Conservation (phyloP, 2,329 filamentous ascomycete species). For the Dendryphion nanum region DNA sequence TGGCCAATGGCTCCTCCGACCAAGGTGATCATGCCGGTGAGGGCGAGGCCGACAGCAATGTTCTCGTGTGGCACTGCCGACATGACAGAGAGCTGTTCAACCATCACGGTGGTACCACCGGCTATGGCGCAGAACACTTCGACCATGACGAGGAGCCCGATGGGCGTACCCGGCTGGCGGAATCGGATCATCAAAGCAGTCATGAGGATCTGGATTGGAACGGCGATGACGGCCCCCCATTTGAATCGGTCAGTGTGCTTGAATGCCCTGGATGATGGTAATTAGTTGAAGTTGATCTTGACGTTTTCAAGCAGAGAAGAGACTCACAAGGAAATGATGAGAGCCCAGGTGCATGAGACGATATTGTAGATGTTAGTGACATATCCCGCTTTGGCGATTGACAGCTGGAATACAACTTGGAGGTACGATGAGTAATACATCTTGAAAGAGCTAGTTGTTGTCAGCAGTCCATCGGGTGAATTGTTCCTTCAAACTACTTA, state of each 20-base stretch:
- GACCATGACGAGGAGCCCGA: neutral
- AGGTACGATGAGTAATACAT: conserved; percentile 47
- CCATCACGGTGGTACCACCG: neutral
- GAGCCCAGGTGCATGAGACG: conserved; percentile 18
- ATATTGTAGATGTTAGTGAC: conserved; percentile 38
- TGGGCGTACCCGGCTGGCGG: conserved; percentile 31
- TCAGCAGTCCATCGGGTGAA: neutral
- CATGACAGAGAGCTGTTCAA: neutral
- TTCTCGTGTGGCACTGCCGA: neutral
- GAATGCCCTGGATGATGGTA: conserved; percentile 8
- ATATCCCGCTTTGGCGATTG: conserved; percentile 31
- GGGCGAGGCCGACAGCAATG: neutral
- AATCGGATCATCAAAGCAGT: conserved; percentile 56
- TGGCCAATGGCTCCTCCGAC: neutral
- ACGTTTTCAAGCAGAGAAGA: neutral
- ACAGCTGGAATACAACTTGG: conserved; percentile 36
- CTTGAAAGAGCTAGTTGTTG: conserved; percentile 23
- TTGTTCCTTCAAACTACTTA: conserved; percentile 5
- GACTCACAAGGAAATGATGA: conserved; percentile 14
- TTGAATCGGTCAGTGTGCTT: conserved; percentile 40
- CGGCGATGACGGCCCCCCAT: conserved; percentile 59
- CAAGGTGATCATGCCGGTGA: neutral
- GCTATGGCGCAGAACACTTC: neutral
- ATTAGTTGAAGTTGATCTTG: conserved; percentile 49
- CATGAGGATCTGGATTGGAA: conserved; percentile 57